These are phyloP conservation scores for Salix koriyanagi DNA, from an alignment of 345 rosid genomes.

Conservation along the genomic window DNA sequence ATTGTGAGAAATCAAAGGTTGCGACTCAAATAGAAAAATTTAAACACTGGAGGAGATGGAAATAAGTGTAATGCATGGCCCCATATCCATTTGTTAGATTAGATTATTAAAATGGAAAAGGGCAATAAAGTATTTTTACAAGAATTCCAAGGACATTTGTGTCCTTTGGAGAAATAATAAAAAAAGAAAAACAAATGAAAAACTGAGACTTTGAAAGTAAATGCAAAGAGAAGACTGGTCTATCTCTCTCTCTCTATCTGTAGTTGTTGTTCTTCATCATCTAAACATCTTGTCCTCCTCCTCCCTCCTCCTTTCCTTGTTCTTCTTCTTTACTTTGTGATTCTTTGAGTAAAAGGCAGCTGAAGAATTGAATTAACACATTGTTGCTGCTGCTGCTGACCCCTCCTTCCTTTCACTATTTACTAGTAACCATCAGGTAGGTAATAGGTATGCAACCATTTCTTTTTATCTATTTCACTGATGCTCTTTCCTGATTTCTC, in stretches of 20 bases:
- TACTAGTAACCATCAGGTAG: not conserved
- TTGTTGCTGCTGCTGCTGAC: not conserved
- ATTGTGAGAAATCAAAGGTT: not conserved
- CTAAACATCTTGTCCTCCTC: not conserved
- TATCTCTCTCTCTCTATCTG: not conserved
- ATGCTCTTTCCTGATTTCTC: not conserved
- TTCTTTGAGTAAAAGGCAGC: not conserved
- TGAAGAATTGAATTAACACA: not conserved
- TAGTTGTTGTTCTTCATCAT: not conserved
- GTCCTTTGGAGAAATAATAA: not conserved
- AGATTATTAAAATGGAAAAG: not conserved
- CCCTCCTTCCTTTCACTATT: not conserved
- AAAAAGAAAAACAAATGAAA: not conserved
- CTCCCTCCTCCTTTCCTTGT: not conserved
- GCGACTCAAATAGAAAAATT: not conserved
- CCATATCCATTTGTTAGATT: not conserved
- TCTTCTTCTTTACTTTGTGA: not conserved
- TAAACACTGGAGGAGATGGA: not conserved
- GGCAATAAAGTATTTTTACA: not conserved
- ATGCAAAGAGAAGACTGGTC: not conserved
- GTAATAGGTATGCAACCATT: not conserved
- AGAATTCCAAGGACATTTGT: not conserved
- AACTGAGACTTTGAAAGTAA: constrained; percentile 1
- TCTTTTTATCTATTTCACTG: not conserved
- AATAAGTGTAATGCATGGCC: not conserved